A percentile compares a stretch with the other conserved stretches of the same genome.
Conservation (phyloP, 73 alveolate species). For the Halteria grandinella region DNA sequence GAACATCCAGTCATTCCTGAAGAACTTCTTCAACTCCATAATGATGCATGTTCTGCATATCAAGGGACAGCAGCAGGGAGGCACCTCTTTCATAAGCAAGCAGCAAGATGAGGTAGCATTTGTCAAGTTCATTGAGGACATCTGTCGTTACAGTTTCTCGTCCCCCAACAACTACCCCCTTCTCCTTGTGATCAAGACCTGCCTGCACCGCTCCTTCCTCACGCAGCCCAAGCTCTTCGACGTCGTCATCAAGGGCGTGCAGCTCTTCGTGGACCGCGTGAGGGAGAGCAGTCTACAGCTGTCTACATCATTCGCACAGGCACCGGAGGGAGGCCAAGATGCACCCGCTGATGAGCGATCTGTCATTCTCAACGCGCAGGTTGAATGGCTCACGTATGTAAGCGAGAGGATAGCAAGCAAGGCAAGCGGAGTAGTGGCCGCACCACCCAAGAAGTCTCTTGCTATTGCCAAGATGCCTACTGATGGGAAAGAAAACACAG, state of each 20-base stretch:
- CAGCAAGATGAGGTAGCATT: slow-evolving; percentile 4
- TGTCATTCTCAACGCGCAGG: no score
- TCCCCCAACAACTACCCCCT: neutral
- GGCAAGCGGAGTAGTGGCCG: no score
- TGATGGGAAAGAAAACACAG: no score
- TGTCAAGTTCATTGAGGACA: neutral
- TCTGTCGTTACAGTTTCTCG: neutral
- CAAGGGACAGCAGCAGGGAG: neutral
- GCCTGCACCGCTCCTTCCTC: neutral
- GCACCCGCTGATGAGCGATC: no score
- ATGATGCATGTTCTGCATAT: neutral
- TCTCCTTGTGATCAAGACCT: neutral
- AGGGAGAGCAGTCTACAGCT: no score
- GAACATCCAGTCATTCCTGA: neutral
- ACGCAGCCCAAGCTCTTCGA: neutral
- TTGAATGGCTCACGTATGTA: no score
- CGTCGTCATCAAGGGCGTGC: neutral
- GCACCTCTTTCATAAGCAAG: neutral
- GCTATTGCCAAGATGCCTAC: no score
- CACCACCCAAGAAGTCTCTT: no score
- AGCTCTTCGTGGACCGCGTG: neutral
- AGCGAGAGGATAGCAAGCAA: no score
- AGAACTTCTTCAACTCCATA: neutral
- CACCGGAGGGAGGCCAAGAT: no score
- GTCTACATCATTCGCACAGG: no score